Evolutionary conservation across 257 asterid species (phyloP).

Genomic region (Rubia yunnanensis): DNA sequence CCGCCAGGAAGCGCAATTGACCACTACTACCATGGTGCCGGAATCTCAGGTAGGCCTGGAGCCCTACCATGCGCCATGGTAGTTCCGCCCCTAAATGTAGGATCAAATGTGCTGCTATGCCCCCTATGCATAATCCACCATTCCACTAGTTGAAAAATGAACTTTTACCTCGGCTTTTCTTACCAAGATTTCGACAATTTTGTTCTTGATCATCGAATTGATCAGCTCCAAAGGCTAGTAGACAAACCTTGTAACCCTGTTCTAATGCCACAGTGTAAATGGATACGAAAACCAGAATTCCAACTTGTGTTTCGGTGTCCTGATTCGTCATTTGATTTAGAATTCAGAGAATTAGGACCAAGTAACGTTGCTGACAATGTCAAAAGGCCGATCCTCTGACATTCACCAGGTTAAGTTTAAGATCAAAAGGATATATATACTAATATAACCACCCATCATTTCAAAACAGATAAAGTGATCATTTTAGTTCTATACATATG

Average conservation of each 20-base stretch:
- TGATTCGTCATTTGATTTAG: conserved; percentile 4
- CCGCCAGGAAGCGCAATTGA: too few relatives aligned
- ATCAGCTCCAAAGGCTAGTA: conserved; percentile 40
- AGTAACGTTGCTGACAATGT: conserved; percentile 21
- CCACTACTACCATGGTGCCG: too few relatives aligned
- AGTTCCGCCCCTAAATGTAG: too few relatives aligned
- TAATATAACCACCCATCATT: too few relatives aligned
- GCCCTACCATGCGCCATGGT: too few relatives aligned
- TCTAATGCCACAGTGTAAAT: conserved; percentile 26
- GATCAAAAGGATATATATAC: too few relatives aligned
- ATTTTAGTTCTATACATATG: too few relatives aligned
- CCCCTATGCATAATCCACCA: conserved; percentile 12
- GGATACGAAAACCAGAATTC: conserved; percentile 22
- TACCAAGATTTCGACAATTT: conserved; percentile 5
- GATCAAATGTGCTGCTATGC: conserved; percentile 8
- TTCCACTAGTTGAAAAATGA: conserved; percentile 46
- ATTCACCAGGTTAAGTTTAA: background rate
- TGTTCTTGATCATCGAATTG: conserved; percentile 24
- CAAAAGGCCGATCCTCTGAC: conserved; percentile 24
- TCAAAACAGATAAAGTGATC: too few relatives aligned
- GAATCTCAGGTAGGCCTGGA: too few relatives aligned
- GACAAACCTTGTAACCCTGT: conserved; percentile 34
- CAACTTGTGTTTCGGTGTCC: conserved; percentile 1
- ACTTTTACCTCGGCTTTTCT: conserved; percentile 23
- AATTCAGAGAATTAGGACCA: background rate